phyloP scores from a whole-genome alignment of 495 filamentous ascomycete species.

The Xylaria nigripes region DNA sequence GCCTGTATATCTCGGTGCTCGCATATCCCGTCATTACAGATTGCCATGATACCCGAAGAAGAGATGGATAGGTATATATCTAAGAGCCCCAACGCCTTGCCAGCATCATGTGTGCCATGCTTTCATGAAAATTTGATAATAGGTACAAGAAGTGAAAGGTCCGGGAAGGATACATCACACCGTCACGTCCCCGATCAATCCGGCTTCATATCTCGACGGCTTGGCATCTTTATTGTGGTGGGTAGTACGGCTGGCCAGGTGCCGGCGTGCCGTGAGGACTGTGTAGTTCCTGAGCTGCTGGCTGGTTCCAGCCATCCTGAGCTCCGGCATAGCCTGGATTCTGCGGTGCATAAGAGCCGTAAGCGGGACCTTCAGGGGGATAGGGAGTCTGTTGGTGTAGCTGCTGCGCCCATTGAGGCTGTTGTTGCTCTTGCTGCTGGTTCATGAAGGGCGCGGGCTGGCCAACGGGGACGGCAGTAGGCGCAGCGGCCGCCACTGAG shows the following conservation, averaged over 20 bases:
- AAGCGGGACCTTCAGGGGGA: slow-evolving; percentile 12
- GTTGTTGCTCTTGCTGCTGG: slow-evolving; percentile 16
- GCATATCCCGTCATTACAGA: too few relatives aligned
- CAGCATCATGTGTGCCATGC: neutral
- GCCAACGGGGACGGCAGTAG: neutral
- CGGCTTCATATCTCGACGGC: neutral
- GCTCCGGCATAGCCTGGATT: slow-evolving; percentile 16
- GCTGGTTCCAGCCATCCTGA: slow-evolving; percentile 11
- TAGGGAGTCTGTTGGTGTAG: slow-evolving; percentile 15
- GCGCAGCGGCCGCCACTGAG: slow-evolving; percentile 13
- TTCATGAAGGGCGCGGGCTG: neutral
- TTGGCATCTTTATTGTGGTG: slow-evolving; percentile 10
- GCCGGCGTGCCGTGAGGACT: slow-evolving; percentile 12
- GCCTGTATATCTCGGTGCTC: too few relatives aligned
- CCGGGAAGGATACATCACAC: neutral
- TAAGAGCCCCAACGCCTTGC: neutral
- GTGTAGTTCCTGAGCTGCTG: neutral
- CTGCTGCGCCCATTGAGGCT: slow-evolving; percentile 19
- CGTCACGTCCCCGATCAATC: neutral
- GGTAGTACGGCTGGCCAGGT: slow-evolving; percentile 16
- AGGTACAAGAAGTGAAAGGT: too few relatives aligned
- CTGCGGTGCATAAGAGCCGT: slow-evolving; percentile 20
- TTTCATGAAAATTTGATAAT: neutral
- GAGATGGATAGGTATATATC: neutral
- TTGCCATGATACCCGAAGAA: neutral